Conservation (phyloP, 495 filamentous ascomycete species). For the Penicillium longicatenatum region DNA sequence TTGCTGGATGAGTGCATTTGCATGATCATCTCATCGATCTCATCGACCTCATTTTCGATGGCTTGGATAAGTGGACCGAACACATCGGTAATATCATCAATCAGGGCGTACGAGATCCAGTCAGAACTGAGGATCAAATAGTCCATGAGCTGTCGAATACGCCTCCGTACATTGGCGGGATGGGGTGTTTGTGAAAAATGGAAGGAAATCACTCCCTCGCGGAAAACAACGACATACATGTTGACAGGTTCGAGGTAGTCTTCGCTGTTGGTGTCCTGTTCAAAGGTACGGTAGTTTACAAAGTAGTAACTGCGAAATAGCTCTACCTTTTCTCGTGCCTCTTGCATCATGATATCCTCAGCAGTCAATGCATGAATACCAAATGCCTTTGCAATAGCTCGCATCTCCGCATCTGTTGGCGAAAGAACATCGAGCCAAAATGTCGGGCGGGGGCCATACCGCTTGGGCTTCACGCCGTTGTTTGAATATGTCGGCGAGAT, state of each 20-base stretch:
- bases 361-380: conserved; percentile 92
- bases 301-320: conserved; percentile 98
- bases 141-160: conserved; percentile 91
- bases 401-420: conserved; percentile 92
- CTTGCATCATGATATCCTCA: conserved; percentile 96
- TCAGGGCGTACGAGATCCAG: conserved; percentile 98
- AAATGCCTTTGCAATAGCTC: conserved; percentile 86
- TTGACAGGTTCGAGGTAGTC: conserved; percentile 94
- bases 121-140: conserved; percentile 91
- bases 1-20: conserved; percentile 64
- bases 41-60: conserved; percentile 87
- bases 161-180: conserved; percentile 89
- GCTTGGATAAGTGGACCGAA: conserved; percentile 88
- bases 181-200: conserved; percentile 93
- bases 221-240: conserved; percentile 96
- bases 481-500: conserved; percentile 27
- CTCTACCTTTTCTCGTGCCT: conserved; percentile 92
- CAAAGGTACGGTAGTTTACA: conserved; percentile 95
- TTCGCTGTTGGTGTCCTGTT: conserved; percentile 85
- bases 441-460: conserved; percentile 85
- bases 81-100: conserved; percentile 96
- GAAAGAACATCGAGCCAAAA: conserved; percentile 95
- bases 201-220: conserved; percentile 92
- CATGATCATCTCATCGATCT: conserved; percentile 83
- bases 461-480: conserved; percentile 51